Evolutionary conservation across 495 filamentous ascomycete genomes (phyloP).

Genomic region (Penicillium canariense): DNA sequence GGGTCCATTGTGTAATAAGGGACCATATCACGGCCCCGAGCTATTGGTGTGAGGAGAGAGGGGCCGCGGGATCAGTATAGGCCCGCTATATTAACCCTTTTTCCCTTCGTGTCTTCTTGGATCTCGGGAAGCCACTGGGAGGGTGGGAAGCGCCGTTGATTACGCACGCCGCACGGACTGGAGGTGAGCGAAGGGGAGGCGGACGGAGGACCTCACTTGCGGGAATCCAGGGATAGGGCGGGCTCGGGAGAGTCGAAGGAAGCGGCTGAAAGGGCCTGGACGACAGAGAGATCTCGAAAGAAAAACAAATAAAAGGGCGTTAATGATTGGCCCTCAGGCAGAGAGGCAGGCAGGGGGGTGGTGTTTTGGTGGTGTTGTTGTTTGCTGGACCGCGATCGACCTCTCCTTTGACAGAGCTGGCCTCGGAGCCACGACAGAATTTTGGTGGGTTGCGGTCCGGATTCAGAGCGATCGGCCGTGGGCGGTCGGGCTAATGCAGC

Average conservation of each 20-base stretch:
- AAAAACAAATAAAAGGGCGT: not conserved
- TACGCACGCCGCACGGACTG: slow-evolving; percentile 27
- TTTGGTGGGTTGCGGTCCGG: slow-evolving; percentile 30
- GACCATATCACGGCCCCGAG: slow-evolving; percentile 10
- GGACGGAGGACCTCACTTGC: not conserved
- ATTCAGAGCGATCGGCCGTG: slow-evolving; percentile 39
- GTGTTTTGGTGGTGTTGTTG: too few species aligned
- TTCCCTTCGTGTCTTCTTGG: slow-evolving; percentile 7
- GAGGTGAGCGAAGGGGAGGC: slow-evolving; percentile 5
- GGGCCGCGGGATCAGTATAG: slow-evolving; percentile 10
- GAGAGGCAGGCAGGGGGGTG: slow-evolving; percentile 14
- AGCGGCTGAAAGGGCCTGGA: slow-evolving; percentile 6
- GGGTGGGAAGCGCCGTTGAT: slow-evolving; percentile 9
- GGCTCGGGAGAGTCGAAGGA: not conserved
- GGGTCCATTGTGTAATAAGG: slow-evolving; percentile 41
- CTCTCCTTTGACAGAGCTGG: slow-evolving; percentile 17
- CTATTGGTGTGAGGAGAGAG: slow-evolving; percentile 11
- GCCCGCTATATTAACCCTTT: slow-evolving; percentile 16
- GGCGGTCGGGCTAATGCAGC: slow-evolving; percentile 35
- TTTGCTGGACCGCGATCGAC: slow-evolving; percentile 22
- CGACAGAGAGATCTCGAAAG: slow-evolving; percentile 12
- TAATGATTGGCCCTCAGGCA: slow-evolving; percentile 25
- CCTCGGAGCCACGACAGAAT: slow-evolving; percentile 26
- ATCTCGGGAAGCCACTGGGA: slow-evolving; percentile 7
- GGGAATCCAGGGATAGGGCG: slow-evolving; percentile 31